Evolutionary conservation across 495 filamentous ascomycete genomes (phyloP).

Genomic region (Cetradonia linearis): DNA sequence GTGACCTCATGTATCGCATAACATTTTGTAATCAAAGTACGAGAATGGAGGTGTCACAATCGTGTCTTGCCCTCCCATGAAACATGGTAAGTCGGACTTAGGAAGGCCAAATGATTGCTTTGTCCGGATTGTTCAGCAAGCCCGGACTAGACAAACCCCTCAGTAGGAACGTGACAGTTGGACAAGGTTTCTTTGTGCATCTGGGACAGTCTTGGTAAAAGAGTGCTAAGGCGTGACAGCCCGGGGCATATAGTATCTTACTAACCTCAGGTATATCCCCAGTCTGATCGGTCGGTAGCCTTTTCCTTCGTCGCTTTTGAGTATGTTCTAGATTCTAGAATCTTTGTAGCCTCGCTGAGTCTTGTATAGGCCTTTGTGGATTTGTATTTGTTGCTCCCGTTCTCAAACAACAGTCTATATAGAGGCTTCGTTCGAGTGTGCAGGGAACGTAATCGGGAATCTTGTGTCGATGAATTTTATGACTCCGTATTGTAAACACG

Average conservation of each 20-base stretch:
- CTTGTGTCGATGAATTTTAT: not conserved
- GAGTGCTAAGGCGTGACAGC: not conserved
- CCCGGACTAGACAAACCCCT: not conserved
- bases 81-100: not conserved
- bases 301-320: not conserved
- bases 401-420: not conserved
- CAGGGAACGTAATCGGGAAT: not conserved
- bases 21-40: not conserved
- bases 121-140: not conserved
- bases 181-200: conserved; percentile 2
- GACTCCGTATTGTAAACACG: not conserved
- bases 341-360: not conserved
- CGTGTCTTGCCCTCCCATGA: not conserved
- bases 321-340: not conserved
- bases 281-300: not conserved
- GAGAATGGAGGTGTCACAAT: not conserved
- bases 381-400: not conserved
- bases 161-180: not conserved
- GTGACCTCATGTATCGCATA: not conserved
- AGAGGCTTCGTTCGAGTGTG: no score
- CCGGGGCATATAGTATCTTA: not conserved
- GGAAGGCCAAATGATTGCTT: conserved; percentile 2
- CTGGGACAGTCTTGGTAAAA: not conserved
- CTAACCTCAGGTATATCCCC: not conserved
- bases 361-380: not conserved